phyloP scores from a whole-genome alignment of 1,284 basidiomycete genomes.

The Abortiporus biennis region DNA sequence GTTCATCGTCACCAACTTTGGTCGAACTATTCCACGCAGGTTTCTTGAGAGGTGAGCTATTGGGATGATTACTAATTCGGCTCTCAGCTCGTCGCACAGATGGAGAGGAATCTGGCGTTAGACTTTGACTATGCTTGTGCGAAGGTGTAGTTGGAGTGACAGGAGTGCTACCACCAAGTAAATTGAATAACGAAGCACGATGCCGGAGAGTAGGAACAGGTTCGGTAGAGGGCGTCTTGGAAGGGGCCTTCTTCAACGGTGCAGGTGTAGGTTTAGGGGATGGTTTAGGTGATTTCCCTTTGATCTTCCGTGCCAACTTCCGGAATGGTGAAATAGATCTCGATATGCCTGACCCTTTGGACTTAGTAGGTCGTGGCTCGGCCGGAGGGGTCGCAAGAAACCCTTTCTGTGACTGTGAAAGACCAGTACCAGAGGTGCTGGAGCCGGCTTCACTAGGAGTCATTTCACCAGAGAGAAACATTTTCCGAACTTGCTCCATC shows the following conservation, averaged over 20 bases:
- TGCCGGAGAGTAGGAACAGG: constrained; percentile 45
- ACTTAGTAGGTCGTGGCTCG: constrained; percentile 23
- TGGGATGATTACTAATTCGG: constrained; percentile 10
- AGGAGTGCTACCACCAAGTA: constrained; percentile 39
- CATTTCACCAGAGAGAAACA: constrained; percentile 48
- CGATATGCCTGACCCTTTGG: constrained; percentile 49
- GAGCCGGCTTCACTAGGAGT: constrained; percentile 63
- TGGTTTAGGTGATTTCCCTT: constrained; percentile 32
- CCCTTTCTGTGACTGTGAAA: constrained; percentile 41
- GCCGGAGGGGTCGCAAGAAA: constrained; percentile 61
- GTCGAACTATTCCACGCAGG: constrained; percentile 75
- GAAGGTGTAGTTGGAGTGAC: constrained; percentile 49
- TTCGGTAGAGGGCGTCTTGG: constrained; percentile 47
- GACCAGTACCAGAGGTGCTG: constrained; percentile 43
- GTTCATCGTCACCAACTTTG: constrained; percentile 51
- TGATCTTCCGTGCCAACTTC: constrained; percentile 65
- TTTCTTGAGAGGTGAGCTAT: constrained; percentile 28
- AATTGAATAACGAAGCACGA: constrained; percentile 53
- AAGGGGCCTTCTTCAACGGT: constrained; percentile 33
- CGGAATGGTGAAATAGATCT: constrained; percentile 73
- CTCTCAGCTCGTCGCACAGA: constrained; percentile 25
- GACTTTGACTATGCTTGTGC: constrained; percentile 65
- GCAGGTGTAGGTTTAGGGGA: constrained; percentile 42
- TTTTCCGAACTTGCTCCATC: constrained; percentile 66
- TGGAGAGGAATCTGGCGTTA: constrained; percentile 64